Evolutionary conservation across 2,329 filamentous ascomycete species (phyloP).

Genomic region (Podosphaera leucotricha): DNA sequence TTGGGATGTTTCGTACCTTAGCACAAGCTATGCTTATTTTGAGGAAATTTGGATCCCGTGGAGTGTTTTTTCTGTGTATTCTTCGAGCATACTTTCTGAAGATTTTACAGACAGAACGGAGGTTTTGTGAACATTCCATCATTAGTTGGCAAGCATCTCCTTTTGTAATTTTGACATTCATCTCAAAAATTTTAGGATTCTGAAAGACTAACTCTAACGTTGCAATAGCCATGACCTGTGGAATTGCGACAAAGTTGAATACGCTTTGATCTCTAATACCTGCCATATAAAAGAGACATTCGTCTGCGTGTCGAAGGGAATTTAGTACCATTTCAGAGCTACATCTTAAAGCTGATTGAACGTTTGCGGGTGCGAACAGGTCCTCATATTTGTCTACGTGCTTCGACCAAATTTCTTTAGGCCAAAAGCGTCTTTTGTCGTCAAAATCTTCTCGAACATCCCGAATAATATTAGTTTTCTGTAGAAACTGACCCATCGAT

Average conservation of each 20-base stretch:
- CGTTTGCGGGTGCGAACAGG: slow-evolving; percentile 61
- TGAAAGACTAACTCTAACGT: slow-evolving; percentile 81
- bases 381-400: slow-evolving; percentile 78
- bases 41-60: slow-evolving; percentile 75
- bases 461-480: slow-evolving; percentile 97
- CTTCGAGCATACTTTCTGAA: slow-evolving; percentile 56
- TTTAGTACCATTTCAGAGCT: slow-evolving; percentile 88
- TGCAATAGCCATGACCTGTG: slow-evolving; percentile 91
- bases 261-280: slow-evolving; percentile 87
- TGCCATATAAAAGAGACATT: slow-evolving; percentile 95
- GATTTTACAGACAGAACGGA: slow-evolving; percentile 54
- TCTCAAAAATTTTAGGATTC: slow-evolving; percentile 66
- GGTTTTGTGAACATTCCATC: slow-evolving; percentile 79
- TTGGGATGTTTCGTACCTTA: slow-evolving; percentile 32
- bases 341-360: slow-evolving; percentile 57
- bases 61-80: slow-evolving; percentile 87
- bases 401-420: slow-evolving; percentile 91
- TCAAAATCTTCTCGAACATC: slow-evolving; percentile 78
- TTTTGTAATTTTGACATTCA: slow-evolving; percentile 90
- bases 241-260: slow-evolving; percentile 97
- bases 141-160: slow-evolving; percentile 81
- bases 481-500: slow-evolving; percentile 91
- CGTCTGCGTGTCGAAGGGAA: slow-evolving; percentile 64
- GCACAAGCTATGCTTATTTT: slow-evolving; percentile 79
- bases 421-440: slow-evolving; percentile 81